Evolutionary conservation across 495 filamentous ascomycete species (phyloP), one percentile per base, ranked within the genome.

Genomic region (Friedmanniomyces endolithicus): DNA sequence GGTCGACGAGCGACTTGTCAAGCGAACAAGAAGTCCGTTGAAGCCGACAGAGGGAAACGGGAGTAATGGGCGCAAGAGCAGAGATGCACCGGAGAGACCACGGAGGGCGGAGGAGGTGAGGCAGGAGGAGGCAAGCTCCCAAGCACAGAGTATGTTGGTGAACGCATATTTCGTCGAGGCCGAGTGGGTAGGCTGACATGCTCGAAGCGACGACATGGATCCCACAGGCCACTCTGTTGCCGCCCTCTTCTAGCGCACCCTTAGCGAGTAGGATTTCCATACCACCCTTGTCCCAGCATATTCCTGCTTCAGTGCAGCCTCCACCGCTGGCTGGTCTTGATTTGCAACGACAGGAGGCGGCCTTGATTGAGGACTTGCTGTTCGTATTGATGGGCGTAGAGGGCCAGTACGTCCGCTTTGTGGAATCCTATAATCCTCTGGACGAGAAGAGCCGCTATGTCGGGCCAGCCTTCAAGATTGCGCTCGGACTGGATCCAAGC

Each of bases 341-440:
- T 1, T 69, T 88, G 20, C 84, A 92, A 55, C 79, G 74, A 8
- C 92, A 98, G 65, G 92, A 98, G 69, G 77, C 78, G 11, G 85
- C 81, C 2, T 84, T 97, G 11, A 70, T 97, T 48, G 90, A 95
- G 59, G 92, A 98, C 62, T 70, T 98, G 20, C 67, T 96, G 33
- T 96, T 88, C 67, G 88, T 94, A 2, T 90, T 96, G 60, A 96
- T 97, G 90, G 92, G 92, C n/a, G 94, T 87, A 57, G 92, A 98
- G 70, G 92, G 92, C 25, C 88, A 94, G 67, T 96, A 96, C 67
- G 86, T 97, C 60, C 87, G 89, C 55, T 97, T 88, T 61, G 75
- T 75, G 35, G 80, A 81, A 52, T 77, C 79, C 1, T 96, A 95
- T 68, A 84, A 95, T 56, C 88, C 92, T 0, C 68, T 76, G 6